These are phyloP conservation scores for Solanum raphanifolium DNA, from an alignment of 257 asterid species.

Conservation along the genomic window DNA sequence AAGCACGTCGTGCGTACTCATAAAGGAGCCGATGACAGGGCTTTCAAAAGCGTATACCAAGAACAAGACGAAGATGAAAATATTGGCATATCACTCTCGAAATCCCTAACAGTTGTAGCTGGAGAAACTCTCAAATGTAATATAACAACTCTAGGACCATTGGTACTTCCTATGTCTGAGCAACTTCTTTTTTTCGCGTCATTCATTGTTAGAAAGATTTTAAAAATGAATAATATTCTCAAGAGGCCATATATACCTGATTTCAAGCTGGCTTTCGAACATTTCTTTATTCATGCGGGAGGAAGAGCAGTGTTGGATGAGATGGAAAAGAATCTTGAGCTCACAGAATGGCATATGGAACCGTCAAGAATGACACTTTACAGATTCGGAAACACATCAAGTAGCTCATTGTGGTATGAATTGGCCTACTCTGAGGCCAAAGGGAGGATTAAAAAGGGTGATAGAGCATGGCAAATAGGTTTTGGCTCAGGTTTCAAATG, in stretches of 20 bases:
- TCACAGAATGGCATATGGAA: neutral
- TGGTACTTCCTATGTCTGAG: neutral
- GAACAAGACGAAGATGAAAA: slow-evolving; percentile 10
- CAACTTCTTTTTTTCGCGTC: neutral
- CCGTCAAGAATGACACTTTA: neutral
- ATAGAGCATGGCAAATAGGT: neutral
- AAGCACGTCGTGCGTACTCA: slow-evolving; percentile 14
- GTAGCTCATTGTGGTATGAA: neutral
- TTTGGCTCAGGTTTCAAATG: neutral
- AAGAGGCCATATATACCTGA: neutral
- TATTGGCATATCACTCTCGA: slow-evolving; percentile 12
- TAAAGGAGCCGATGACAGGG: slow-evolving; percentile 21
- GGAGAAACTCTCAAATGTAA: slow-evolving; percentile 18
- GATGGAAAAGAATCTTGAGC: neutral
- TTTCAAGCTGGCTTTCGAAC: neutral
- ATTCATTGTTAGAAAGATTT: slow-evolving; percentile 4
- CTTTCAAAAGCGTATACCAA: slow-evolving; percentile 10
- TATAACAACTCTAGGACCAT: neutral
- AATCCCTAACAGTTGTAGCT: slow-evolving; percentile 13
- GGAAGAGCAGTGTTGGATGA: neutral
- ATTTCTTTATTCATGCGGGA: neutral
- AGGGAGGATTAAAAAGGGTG: neutral
- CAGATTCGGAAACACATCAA: neutral
- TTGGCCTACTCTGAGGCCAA: neutral
- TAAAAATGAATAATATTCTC: slow-evolving; percentile 1